Evolutionary conservation across 352 stramenopile species (phyloP).

Genomic region (Globisporangium recalcitrans): DNA sequence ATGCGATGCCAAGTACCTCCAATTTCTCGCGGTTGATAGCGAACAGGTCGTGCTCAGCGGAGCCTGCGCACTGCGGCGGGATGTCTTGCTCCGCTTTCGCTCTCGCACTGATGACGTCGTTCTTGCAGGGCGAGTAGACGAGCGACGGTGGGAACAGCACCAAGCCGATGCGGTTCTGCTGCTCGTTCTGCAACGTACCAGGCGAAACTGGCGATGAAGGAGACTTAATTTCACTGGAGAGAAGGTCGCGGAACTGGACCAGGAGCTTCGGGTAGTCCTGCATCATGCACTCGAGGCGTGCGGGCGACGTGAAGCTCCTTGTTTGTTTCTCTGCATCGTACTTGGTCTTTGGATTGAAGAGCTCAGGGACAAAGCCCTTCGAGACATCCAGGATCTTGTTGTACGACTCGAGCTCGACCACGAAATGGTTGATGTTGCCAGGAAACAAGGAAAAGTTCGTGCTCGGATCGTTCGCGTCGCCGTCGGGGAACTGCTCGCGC

Average conservation of each 20-base stretch:
- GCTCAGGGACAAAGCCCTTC: slow-evolving; percentile 52
- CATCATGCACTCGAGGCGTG: slow-evolving; percentile 77
- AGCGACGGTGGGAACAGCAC: slow-evolving; percentile 51
- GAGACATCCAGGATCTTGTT: slow-evolving; percentile 40
- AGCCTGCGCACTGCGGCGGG: slow-evolving; percentile 57
- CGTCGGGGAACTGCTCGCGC: slow-evolving; percentile 38
- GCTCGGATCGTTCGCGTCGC: slow-evolving; percentile 53
- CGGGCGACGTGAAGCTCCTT: slow-evolving; percentile 49
- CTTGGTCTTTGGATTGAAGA: slow-evolving; percentile 68
- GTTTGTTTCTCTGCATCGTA: slow-evolving; percentile 13
- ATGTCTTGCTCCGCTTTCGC: slow-evolving; percentile 47
- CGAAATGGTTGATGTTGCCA: slow-evolving; percentile 74
- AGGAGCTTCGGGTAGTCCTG: slow-evolving; percentile 71
- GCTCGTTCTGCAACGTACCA: background rate
- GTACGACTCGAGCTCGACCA: slow-evolving; percentile 46
- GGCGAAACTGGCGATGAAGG: background rate
- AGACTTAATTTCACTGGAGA: slow-evolving; percentile 10
- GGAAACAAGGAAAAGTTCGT: slow-evolving; percentile 58
- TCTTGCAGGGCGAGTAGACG: slow-evolving; percentile 77
- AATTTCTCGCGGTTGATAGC: slow-evolving; percentile 42
- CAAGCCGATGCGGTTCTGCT: slow-evolving; percentile 28
- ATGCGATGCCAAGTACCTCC: slow-evolving; percentile 19
- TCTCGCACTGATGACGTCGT: slow-evolving; percentile 48
- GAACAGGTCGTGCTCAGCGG: slow-evolving; percentile 63
- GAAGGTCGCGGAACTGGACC: slow-evolving; percentile 20